These are phyloP conservation scores for Scleroderma citrinum DNA, from an alignment of 768 basidiomycete species.

Conservation along the genomic window DNA sequence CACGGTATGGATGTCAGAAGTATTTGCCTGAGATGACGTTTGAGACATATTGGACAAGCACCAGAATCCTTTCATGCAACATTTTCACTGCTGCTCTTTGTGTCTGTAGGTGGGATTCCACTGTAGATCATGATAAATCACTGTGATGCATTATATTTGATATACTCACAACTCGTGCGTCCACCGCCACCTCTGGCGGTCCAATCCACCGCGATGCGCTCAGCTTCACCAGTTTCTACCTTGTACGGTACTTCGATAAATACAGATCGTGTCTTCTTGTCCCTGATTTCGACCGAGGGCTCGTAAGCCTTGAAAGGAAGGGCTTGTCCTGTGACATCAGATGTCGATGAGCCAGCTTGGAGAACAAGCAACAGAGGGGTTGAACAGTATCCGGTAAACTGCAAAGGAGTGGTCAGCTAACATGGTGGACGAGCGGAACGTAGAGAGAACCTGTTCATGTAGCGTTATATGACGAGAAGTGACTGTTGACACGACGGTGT, in stretches of 20 bases:
- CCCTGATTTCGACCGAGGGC: conserved; percentile 79
- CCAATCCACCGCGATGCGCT: conserved; percentile 97
- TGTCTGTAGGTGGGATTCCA: conserved; percentile 85
- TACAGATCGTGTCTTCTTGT: conserved; percentile 67
- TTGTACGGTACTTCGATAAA: conserved; percentile 83
- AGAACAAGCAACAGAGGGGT: conserved; percentile 83
- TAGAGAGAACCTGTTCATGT: conserved; percentile 66
- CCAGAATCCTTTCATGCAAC: conserved; percentile 85
- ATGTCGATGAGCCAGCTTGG: conserved; percentile 40
- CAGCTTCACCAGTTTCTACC: conserved; percentile 97
- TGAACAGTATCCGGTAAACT: conserved; percentile 85
- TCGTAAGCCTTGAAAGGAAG: conserved; percentile 95
- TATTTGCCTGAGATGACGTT: conserved; percentile 65
- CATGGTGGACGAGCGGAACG: not conserved
- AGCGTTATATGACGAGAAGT: conserved; percentile 71
- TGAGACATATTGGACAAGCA: conserved; percentile 83
- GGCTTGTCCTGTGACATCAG: conserved; percentile 58
- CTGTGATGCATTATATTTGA: too few species aligned
- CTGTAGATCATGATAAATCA: conserved; percentile 35
- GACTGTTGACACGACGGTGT: conserved; percentile 76
- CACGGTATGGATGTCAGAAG: not conserved
- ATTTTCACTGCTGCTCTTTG: conserved; percentile 95
- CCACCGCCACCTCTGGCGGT: conserved; percentile 82
- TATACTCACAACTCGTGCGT: conserved; percentile 66
- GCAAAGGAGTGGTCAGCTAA: conserved; percentile 4